Base-by-base conservation (phyloP, 768 basidiomycete species). In the Pleurotus salmoneostramineus region DNA sequence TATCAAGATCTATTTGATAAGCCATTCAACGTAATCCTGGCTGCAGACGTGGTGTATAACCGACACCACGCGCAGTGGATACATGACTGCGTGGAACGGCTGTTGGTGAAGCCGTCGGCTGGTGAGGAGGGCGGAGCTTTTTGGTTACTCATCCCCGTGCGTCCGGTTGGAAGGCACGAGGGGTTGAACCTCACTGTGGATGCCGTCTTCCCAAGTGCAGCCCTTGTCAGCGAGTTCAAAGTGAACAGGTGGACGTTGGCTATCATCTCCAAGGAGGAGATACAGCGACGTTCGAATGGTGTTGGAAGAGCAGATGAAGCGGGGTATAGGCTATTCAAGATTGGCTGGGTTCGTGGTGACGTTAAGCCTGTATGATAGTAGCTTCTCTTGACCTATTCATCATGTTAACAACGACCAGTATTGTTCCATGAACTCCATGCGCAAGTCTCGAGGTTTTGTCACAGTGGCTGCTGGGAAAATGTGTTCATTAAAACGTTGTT, bases 21-120 rank as follows among this genome's bases (percentile, higher is more conserved):
- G 33, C 69, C 74, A 2, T 91, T 89, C 70, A 85, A 92, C 56
- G 65, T 91, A 21, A 78, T 94, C 34, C 73, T 94, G 40, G 92
- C 85, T 0, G 90, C 92, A 34, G 91, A 94, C 62, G 84, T 92
- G 54, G 77, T 93, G 6, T 93, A 93, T 69, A 80, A 91, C 60
- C 81, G 83, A 0, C 69, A 77, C 14, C 91, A 92, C 65, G 86
- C 88, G 2, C 58, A 67, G 7, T 90, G 85, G 87, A 88, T 93
- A 64, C 80, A 80, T 52, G 65, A 63, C 3, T 89, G 88, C 55
- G 84, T 87, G 17, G 77, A 78, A 64, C 69, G 65, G 36, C 71
- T 83, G 45, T 75, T 93, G 7, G 50, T 59, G 4, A 68, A 66
- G 5, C 76, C 74, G 58, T 4, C 21, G 21, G 21, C 21, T 27